Evolutionary conservation across 1,284 basidiomycete species (phyloP).

Genomic region (Malassezia slooffiae): DNA sequence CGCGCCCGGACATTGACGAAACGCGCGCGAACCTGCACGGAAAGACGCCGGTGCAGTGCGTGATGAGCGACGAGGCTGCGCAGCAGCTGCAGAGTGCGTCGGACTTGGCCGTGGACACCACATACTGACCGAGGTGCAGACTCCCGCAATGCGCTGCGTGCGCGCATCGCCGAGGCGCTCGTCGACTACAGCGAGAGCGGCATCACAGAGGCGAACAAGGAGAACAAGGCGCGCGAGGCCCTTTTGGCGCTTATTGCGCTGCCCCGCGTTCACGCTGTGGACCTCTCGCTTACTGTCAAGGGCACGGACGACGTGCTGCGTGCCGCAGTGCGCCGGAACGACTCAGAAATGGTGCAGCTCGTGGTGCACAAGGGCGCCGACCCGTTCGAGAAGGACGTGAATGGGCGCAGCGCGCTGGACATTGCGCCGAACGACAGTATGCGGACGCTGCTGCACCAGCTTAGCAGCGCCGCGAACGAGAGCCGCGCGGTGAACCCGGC

Average conservation of each 20-base stretch:
- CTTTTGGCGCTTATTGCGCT: constrained; percentile 24
- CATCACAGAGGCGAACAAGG: constrained; percentile 54
- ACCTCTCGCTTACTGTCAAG: constrained; percentile 28
- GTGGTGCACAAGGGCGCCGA: constrained; percentile 76
- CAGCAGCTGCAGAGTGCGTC: constrained; percentile 63
- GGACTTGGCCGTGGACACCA: neutral
- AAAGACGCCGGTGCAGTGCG: constrained; percentile 63
- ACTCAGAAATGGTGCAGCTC: constrained; percentile 69
- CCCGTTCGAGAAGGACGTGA: constrained; percentile 72
- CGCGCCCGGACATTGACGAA: constrained; percentile 65
- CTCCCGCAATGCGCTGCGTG: constrained; percentile 66
- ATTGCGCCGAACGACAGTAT: constrained; percentile 62
- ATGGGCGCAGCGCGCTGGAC: constrained; percentile 66
- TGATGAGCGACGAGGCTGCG: constrained; percentile 55
- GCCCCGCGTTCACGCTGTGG: constrained; percentile 26
- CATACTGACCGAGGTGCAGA: no score
- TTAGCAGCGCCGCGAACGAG: constrained; percentile 48
- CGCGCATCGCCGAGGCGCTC: constrained; percentile 63
- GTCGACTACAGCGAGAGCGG: constrained; percentile 42
- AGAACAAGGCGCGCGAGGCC: no score
- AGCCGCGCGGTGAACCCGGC: constrained; percentile 32
- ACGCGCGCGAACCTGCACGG: constrained; percentile 62
- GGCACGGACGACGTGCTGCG: constrained; percentile 67
- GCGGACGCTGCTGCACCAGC: constrained; percentile 70
- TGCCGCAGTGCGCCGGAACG: constrained; percentile 72